phyloP scores from a whole-genome alignment of 805 yeast species.

The Wickerhamiella shivajii region DNA sequence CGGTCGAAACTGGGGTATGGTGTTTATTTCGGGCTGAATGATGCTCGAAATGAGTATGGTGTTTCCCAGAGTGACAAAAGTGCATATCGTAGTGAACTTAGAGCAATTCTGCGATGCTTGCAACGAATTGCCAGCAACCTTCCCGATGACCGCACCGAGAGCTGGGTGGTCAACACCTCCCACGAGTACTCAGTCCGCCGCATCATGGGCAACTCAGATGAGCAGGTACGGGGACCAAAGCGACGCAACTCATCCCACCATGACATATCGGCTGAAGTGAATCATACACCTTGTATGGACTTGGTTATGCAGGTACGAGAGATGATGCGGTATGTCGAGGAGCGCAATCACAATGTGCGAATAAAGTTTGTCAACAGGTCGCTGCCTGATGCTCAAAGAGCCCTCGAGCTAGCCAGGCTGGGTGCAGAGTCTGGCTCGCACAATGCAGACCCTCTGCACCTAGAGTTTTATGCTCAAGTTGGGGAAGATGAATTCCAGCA shows the following conservation, averaged over 20 bases:
- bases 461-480: not conserved
- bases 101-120: constrained; percentile 9
- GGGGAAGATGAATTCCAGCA: constrained; percentile 2
- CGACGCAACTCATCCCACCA: constrained; percentile 3
- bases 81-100: constrained; percentile 9
- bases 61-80: constrained; percentile 5
- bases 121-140: constrained; percentile 4
- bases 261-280: constrained; percentile 5
- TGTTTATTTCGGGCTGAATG: constrained; percentile 9
- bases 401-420: constrained; percentile 1
- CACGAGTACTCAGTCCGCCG: constrained; percentile 8
- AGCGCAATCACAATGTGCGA: too few species aligned
- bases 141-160: not conserved
- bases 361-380: too few species aligned
- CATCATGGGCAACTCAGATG: constrained; percentile 1
- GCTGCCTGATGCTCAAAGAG: constrained; percentile 1
- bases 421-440: not conserved
- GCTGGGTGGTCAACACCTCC: constrained; percentile 7
- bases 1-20: constrained; percentile 8
- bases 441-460: not conserved
- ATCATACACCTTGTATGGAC: constrained; percentile 10
- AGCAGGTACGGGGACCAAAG: constrained; percentile 3
- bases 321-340: constrained; percentile 6
- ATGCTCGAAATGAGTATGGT: constrained; percentile 8
- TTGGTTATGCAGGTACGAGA: constrained; percentile 9